Base-by-base conservation (phyloP, 352 stramenopile genomes). In the Phytopythium montanum region DNA sequence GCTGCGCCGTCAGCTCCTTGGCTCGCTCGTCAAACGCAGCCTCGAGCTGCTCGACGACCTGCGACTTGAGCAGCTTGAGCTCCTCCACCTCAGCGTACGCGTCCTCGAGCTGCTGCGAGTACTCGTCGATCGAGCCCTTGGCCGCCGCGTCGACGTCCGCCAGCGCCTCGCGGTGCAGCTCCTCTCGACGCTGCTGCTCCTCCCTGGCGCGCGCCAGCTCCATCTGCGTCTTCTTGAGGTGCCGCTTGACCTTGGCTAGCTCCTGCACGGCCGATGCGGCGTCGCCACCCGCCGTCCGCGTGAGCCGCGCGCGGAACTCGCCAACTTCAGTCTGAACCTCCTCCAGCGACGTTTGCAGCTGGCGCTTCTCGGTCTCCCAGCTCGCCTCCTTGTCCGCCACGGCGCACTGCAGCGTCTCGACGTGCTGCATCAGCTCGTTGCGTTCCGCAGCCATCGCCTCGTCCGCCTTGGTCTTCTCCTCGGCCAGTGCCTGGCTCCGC, bases 21-120 rank as follows among this genome's bases (percentile, higher is more conserved):
- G 55, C 57, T 59, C 66, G 69, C 29, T 57, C 23, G 39, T 56
- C 36, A 25, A 77, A 51, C 34, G 70, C 60, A 2, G 69, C 52
- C 50, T 77, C 63, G 10, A 79, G 62, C 42, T 65, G 64, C 7
- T 56, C n/a, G n/a, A 67, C 62, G 16, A 71, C 68, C 13, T 69
- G 61, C 12, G 52, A 39, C n/a, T 72, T 74, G 13, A 70, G 46
- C 16, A 68, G 25, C 49, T 76, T 76, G 16, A 64, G 29, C 39
- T 70, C 61, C 18, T 79, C 67, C 6, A 69, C 58, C 36, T 74
- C 65, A 1, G 64, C 54, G 28, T 70, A 73, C 0, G 73, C 62
- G 10, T 64, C 55, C 46, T 75, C 65, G 3, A 82, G 61, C 28
- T 77, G 68, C 19, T 41, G 50, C 13, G 60, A 56, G 3, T 73